phyloP scores from a whole-genome alignment of 495 filamentous ascomycete genomes.

The Tuber aestivum region DNA sequence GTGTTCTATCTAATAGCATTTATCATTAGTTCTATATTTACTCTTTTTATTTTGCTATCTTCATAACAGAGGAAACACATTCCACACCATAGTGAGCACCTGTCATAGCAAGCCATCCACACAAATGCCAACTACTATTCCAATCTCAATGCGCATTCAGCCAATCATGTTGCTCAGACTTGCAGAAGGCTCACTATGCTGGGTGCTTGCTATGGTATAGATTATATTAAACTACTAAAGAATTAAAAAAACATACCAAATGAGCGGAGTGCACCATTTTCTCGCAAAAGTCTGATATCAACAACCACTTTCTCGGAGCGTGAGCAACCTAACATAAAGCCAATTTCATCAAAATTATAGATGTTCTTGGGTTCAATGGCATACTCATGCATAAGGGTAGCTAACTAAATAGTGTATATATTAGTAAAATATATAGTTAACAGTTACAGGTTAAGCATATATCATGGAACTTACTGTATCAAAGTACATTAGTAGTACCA shows the following conservation, averaged over 20 bases:
- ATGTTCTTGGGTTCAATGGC: background rate
- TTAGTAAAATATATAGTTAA: background rate
- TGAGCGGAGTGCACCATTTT: background rate
- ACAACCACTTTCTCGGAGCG: background rate
- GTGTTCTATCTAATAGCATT: accelerated
- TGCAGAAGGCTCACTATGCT: too few relatives aligned
- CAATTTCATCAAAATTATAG: background rate
- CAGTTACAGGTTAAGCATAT: background rate
- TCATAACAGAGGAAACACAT: too few relatives aligned
- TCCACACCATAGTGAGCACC: too few relatives aligned
- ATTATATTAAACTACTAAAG: background rate
- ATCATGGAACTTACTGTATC: background rate
- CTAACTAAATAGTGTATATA: background rate
- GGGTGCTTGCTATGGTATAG: too few relatives aligned
- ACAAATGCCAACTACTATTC: too few relatives aligned
- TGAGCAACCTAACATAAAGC: background rate
- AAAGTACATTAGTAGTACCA: background rate
- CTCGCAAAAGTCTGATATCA: background rate
- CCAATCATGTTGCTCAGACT: too few relatives aligned
- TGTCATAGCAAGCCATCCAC: too few relatives aligned
- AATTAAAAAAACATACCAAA: background rate
- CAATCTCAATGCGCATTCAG: too few relatives aligned
- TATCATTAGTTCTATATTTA: background rate
- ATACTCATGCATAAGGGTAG: background rate
- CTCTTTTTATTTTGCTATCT: background rate